phyloP scores from a whole-genome alignment of 163 green algal species.

The Chlorella variabilis region DNA sequence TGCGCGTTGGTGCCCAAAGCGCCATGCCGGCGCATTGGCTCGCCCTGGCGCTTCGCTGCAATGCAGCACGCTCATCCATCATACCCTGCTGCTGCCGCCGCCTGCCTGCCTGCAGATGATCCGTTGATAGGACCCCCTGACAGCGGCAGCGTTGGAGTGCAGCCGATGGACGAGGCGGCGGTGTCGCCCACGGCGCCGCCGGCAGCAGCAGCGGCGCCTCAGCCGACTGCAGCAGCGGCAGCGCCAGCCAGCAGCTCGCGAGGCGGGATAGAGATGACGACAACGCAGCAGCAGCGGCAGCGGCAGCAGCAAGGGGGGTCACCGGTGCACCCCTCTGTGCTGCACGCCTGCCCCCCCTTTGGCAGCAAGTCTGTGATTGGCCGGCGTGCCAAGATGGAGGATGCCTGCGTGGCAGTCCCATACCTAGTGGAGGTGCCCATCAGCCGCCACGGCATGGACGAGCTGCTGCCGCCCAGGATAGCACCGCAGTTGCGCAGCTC shows the following conservation, averaged over 20 bases:
- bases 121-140: neutral
- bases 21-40: too few species aligned
- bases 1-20: neutral
- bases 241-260: neutral
- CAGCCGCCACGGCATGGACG: constrained; percentile 39
- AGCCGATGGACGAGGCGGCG: constrained; percentile 1
- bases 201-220: neutral
- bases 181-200: neutral
- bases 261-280: neutral
- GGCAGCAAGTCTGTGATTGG: constrained; percentile 86
- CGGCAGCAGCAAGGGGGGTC: neutral
- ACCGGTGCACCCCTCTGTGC: neutral
- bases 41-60: neutral
- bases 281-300: neutral
- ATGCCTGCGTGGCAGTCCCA: constrained; percentile 80
- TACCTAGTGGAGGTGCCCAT: constrained; percentile 79
- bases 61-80: too few species aligned
- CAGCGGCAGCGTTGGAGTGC: neutral
- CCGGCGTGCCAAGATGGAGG: constrained; percentile 89
- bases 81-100: too few species aligned
- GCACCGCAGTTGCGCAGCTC: constrained; percentile 65
- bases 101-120: constrained; percentile 23
- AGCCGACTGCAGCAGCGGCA: neutral
- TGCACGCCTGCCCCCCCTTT: constrained; percentile 66
- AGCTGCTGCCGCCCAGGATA: constrained; percentile 82